phyloP scores from a whole-genome alignment of 345 rosid species.

The Fremontodendron californicum region DNA sequence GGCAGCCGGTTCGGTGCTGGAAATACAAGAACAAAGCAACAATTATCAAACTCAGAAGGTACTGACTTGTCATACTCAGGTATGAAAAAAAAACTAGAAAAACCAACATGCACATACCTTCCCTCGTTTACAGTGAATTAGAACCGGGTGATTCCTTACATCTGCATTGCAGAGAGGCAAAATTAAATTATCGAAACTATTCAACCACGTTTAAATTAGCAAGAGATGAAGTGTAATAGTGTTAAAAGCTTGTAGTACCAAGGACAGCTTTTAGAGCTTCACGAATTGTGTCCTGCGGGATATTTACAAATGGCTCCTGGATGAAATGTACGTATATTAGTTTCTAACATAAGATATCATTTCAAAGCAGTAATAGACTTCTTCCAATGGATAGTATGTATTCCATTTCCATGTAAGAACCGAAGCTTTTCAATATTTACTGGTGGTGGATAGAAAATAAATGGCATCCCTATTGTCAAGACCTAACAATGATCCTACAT shows the following conservation, averaged over 20 bases:
- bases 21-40: constrained; percentile 10
- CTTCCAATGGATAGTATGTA: background rate
- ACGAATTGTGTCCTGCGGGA: constrained; percentile 71
- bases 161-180: constrained; percentile 37
- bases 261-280: constrained; percentile 83
- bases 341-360: background rate
- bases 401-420: background rate
- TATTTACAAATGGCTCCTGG: constrained; percentile 86
- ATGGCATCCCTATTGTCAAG: background rate
- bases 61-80: background rate
- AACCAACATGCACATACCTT: constrained; percentile 49
- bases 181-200: constrained; percentile 4
- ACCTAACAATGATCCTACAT: background rate
- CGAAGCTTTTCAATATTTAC: background rate
- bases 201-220: background rate
- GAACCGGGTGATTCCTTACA: constrained; percentile 81
- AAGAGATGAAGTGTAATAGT: constrained; percentile 1
- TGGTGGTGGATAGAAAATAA: background rate
- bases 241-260: constrained; percentile 43
- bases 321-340: constrained; percentile 19
- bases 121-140: constrained; percentile 93
- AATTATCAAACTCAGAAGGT: background rate
- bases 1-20: constrained; percentile 96
- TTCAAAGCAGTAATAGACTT: background rate
- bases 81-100: background rate